Conservation (phyloP, 2,329 filamentous ascomycete genomes). For the Mycogone perniciosa region DNA sequence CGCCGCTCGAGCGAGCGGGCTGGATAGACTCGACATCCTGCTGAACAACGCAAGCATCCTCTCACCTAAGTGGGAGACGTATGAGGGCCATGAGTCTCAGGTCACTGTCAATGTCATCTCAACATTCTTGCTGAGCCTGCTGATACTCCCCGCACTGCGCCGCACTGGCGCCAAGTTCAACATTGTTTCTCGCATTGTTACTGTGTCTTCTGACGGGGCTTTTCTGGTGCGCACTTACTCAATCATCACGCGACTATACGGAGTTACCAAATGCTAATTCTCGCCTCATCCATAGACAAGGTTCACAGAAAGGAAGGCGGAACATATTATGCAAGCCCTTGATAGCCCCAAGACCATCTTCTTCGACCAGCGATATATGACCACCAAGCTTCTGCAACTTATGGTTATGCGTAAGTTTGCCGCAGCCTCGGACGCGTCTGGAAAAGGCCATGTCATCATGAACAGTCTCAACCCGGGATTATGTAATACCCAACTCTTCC, state of each 20-base stretch:
- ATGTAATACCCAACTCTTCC: constrained; percentile 17
- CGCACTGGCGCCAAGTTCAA: constrained; percentile 29
- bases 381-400: constrained; percentile 27
- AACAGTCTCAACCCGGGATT: constrained; percentile 26
- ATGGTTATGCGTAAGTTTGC: constrained; percentile 17
- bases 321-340: constrained; percentile 29
- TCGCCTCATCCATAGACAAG: neutral
- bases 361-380: constrained; percentile 20
- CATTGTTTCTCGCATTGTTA: constrained; percentile 28
- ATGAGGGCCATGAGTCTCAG: constrained; percentile 37
- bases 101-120: constrained; percentile 42
- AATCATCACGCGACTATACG: neutral
- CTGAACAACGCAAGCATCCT: constrained; percentile 34
- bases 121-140: constrained; percentile 38
- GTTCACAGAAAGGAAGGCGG: constrained; percentile 6
- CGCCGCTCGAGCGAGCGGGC: constrained; percentile 19
- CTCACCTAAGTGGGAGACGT: constrained; percentile 13
- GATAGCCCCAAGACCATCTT: constrained; percentile 17
- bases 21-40: constrained; percentile 37
- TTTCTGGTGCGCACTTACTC: neutral
- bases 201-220: constrained; percentile 22
- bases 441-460: constrained; percentile 24
- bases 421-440: constrained; percentile 22
- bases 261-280: neutral
- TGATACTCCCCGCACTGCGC: constrained; percentile 37